Evolutionary conservation across 129 eudicot genomes (phyloP), one percentile per base, ranked within the genome.

Genomic region (Glebionis coronaria): DNA sequence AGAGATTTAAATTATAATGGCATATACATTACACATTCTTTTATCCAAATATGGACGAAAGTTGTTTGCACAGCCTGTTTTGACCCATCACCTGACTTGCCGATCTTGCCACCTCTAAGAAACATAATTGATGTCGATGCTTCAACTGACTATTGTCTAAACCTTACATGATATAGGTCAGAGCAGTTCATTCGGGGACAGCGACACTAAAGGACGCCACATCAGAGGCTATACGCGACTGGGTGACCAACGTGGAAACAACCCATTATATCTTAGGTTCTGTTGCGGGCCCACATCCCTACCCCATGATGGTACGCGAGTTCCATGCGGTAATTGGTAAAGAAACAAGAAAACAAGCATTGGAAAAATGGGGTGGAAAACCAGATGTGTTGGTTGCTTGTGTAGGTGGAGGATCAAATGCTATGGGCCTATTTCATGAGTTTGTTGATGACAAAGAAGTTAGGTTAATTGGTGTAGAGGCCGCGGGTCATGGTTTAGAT

Each of bases 321-420:
- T 72, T 72, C 70, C 77, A 72, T 35, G 77, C 69, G 4, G 79
- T 74, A n/a, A 74, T 74, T 10, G 79, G 73, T 13, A 88, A 91
- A 74, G 97, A 91, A 83, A 88, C 96, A 21, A 83, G 97, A 71
- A 88, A 88, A 56, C 96, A 91, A 67, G 96, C 97, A 52, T 53
- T 88, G 77, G 94, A 88, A 55, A 91, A 91, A 68, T 91, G 97
- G 97, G 97, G 96, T 59, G 96, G 97, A 42, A 91, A 77, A 44
- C 96, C 97, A 5, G 96, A 88, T 71, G 87, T 91, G 52, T 68
- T 91, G 61, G 88, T 90, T 72, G 97, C 97, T 6, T 90, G 97
- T 81, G 87, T 87, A 53, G 95, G 97, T 49, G 91, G 92, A 8
- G 97, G 97, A 4, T 90, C 97, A 40, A 90, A 90, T 84, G 97